Evolutionary conservation across 1,139 yeast species (phyloP), one percentile per base, ranked within the genome.

Genomic region (Saccharomyces hybrid): DNA sequence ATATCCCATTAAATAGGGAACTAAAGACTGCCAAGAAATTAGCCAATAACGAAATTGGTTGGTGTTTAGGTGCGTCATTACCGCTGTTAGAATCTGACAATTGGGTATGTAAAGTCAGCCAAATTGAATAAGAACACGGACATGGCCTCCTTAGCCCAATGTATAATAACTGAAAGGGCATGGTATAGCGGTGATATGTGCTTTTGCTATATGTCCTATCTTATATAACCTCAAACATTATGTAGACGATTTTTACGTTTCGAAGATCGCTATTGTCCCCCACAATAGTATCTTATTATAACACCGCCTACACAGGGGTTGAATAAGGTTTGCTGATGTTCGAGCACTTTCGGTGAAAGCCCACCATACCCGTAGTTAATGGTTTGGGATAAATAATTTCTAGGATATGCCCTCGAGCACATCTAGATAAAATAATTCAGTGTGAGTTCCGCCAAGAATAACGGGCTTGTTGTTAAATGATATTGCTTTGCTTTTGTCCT

Each of bases 31-130:
- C 98, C 7, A 83, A 88, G 75, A 89, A 82, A 67, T 89, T 93
- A 62, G 86, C 83, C 57, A 83, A 84, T 66, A 90, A 88, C 66
- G 99, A 93, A 73, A 78, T 93, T 53, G 99, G 98, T 38, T 93
- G 99, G 99, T 93, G 99, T 75, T 78, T 93, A 59, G 99, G 99
- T 62, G 99, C 99, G 2, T 88, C 97, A 0, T 78, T 93, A 65
- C 98, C 98, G 2, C 76, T 93, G 62, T 77, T 93, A 62, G 93
- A 88, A 60, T 71, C 73, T 49, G 75, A 80, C 12, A 83, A 82
- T 54, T 89, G 97, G 97, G 78, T 75, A 55, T 90, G 97, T 74
- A 81, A 76, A 64, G 74, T 71, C 11, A 56, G 59, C 41, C 61
- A 66, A 53, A 56, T 62, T n/a, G 52, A 49, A n/a, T 60, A 46